Evolutionary conservation across 805 yeast species (phyloP), one percentile per base, ranked within the genome.

Genomic region (Cyberlindnera suaveolens): DNA sequence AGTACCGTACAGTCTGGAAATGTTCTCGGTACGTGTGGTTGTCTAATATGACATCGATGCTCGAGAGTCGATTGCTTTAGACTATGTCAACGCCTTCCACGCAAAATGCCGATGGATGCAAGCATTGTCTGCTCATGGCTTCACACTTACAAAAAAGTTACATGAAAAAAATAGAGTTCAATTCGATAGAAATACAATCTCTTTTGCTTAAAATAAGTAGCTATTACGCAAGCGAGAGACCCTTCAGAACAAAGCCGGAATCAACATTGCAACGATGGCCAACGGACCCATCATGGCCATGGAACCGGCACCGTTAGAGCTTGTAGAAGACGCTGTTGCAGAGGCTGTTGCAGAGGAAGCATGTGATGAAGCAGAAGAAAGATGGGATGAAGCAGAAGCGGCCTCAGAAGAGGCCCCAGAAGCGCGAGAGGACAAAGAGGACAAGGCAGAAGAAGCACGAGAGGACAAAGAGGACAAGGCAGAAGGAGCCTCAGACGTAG

Each of bases 191-290:
- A 23, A 23, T 10, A 23, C 11, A 23, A 23, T 10, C 27, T 9
- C 11, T 10, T 23, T 9, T 8, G 27, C 27, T 23, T 5, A 23
- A 23, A 23, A 23, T 23, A 23, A 23, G 4, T 9, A 23, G 13
- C 11, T 9, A 23, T 23, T 23, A 23, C 27, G 4, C 27, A 23
- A 10, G 6, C 6, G 10, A 10, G 4, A 23, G 27, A 2, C 27
- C 27, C 27, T 23, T 47, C 38, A 51, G 38, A 52, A 46, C 36
- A 52, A 45, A 26, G 51, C 47, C 43, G 57, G 55, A 14, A 41
- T 30, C 36, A 51, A 32, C 34, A 49, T 48, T 16, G 46, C 39
- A 18, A 46, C 50, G 23, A 49, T 18, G 26, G 44, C 45, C 36
- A 48, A 35, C 40, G 58, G 56, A 39, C 52, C 49, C 29, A 47